Evolutionary conservation across 306 rosid species (phyloP).

Genomic region (Quercus gilva): DNA sequence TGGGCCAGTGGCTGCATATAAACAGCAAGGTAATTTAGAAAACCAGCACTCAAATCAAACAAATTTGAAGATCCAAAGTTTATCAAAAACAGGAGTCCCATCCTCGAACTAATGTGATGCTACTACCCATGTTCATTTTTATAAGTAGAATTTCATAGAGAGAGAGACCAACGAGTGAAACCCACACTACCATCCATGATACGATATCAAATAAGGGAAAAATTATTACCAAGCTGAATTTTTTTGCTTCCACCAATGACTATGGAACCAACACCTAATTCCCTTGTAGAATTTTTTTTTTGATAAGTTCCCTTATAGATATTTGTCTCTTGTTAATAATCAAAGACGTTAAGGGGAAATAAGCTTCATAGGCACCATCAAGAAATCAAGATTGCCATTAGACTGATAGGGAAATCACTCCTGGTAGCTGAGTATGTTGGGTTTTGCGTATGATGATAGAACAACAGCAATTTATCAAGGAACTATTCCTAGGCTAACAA

Average conservation of each 20-base stretch:
- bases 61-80: background rate
- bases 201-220: background rate
- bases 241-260: background rate
- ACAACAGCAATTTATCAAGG: background rate
- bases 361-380: background rate
- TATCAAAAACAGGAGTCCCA: background rate
- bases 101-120: background rate
- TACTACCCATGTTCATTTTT: background rate
- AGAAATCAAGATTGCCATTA: background rate
- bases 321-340: too few species aligned
- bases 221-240: background rate
- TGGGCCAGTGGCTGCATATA: conserved; percentile 72
- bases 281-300: background rate
- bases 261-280: background rate
- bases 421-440: background rate
- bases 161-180: background rate
- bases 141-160: background rate
- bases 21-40: background rate
- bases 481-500: background rate
- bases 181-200: background rate
- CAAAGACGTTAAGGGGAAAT: background rate
- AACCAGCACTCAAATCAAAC: background rate
- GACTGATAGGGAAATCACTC: background rate
- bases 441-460: background rate
- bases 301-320: too few species aligned